Conservation (phyloP, 352 stramenopile genomes). For the Phytophthora foliorum region DNA sequence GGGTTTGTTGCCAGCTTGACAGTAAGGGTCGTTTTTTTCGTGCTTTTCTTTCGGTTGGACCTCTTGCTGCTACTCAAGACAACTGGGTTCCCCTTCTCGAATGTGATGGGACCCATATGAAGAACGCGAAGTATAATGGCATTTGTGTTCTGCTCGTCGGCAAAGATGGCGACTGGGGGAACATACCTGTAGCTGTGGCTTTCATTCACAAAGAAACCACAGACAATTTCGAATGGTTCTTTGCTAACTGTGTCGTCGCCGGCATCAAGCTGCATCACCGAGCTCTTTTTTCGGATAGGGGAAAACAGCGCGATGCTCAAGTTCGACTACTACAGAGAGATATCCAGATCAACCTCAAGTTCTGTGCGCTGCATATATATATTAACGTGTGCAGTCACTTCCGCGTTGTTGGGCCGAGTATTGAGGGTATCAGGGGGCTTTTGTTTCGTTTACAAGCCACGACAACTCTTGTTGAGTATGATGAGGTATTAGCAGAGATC, state of each 20-base stretch:
- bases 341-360: constrained; percentile 3
- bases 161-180: constrained; percentile 7
- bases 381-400: constrained; percentile 22
- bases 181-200: constrained; percentile 3
- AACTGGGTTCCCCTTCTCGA: constrained; percentile 20
- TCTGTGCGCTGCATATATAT: constrained; percentile 15
- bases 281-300: constrained; percentile 8
- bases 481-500: not conserved
- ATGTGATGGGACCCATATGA: constrained; percentile 18
- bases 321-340: not conserved
- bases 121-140: constrained; percentile 13
- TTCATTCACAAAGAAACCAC: constrained; percentile 13
- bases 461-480: not conserved
- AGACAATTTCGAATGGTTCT: constrained; percentile 26
- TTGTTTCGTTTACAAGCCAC: constrained; percentile 5
- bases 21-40: constrained; percentile 11
- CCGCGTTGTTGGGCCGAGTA: constrained; percentile 2
- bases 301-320: constrained; percentile 18
- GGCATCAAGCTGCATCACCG: constrained; percentile 6
- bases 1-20: constrained; percentile 6
- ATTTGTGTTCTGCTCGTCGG: constrained; percentile 3
- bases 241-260: constrained; percentile 11
- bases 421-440: not conserved
- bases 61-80: constrained; percentile 6
- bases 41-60: constrained; percentile 2